Evolutionary conservation across 169 alveolate species (phyloP).

Genomic region (Cryptosporidium meleagridis): DNA sequence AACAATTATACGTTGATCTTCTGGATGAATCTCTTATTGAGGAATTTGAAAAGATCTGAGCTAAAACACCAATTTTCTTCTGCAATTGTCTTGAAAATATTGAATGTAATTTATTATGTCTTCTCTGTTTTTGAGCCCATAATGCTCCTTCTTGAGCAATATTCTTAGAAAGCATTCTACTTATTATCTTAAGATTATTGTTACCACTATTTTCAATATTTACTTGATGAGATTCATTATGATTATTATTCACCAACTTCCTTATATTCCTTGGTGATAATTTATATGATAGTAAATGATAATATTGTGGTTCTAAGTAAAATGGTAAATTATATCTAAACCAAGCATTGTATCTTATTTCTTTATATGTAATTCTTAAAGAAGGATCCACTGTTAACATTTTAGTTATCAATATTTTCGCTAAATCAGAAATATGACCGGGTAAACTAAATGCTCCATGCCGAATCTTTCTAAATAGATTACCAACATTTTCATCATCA

Average conservation of each 20-base stretch:
- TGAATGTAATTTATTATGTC: constrained; percentile 46
- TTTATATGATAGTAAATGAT: constrained; percentile 13
- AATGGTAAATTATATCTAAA: constrained; percentile 75
- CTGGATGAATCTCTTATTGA: constrained; percentile 16
- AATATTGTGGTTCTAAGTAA: constrained; percentile 70
- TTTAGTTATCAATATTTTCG: constrained; percentile 85
- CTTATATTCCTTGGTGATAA: neutral
- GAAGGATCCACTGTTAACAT: constrained; percentile 85
- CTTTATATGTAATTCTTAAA: constrained; percentile 77
- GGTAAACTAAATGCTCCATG: constrained; percentile 89
- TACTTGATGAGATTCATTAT: neutral
- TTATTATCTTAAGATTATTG: neutral
- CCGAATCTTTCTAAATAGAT: constrained; percentile 88
- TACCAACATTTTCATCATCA: constrained; percentile 90
- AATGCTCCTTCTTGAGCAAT: constrained; percentile 47
- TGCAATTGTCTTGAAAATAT: constrained; percentile 64
- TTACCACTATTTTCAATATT: neutral
- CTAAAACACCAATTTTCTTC: neutral
- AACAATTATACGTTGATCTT: neutral
- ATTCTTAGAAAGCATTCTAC: constrained; percentile 19
- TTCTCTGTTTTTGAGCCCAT: constrained; percentile 68
- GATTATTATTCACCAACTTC: neutral
- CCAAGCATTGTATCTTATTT: constrained; percentile 76
- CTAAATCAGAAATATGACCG: constrained; percentile 87
- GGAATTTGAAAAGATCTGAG: constrained; percentile 40